These are phyloP conservation scores for Anaeramoeba ignava DNA, from an alignment of 78 protist genomes.

Conservation along the genomic window DNA sequence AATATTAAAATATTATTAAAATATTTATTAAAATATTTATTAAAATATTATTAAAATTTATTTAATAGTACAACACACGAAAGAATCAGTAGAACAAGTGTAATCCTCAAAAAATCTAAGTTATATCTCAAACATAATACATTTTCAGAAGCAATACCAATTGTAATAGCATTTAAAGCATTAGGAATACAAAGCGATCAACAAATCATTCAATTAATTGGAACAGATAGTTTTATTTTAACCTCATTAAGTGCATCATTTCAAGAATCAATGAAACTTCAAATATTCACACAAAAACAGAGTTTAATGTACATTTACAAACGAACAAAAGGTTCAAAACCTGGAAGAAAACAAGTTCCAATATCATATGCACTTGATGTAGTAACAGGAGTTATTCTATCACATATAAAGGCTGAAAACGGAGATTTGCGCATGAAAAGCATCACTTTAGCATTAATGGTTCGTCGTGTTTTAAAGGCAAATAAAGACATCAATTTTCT, in stretches of 20 bases:
- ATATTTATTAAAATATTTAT: too few species aligned
- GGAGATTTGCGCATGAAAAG: not conserved
- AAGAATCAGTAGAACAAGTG: constrained; percentile 35
- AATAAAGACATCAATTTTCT: constrained; percentile 26
- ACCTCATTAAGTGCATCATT: constrained; percentile 50
- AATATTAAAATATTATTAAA: too few species aligned
- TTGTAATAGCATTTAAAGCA: constrained; percentile 63
- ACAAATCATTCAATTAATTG: constrained; percentile 68
- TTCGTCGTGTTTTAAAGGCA: not conserved
- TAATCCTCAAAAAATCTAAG: constrained; percentile 40
- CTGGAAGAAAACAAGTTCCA: not conserved
- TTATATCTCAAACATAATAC: constrained; percentile 78
- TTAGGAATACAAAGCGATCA: not conserved
- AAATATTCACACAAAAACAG: constrained; percentile 47
- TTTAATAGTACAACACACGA: not conserved
- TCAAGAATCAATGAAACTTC: constrained; percentile 37
- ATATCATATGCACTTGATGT: not conserved
- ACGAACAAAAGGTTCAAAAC: constrained; percentile 4
- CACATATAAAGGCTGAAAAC: not conserved
- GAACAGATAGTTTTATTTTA: constrained; percentile 41
- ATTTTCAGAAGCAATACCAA: constrained; percentile 72
- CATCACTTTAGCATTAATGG: not conserved
- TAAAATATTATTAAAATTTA: not conserved
- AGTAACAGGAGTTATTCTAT: not conserved
- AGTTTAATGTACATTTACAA: constrained; percentile 70